Conservation (phyloP, 306 rosid species). For the Medicago arabica region DNA sequence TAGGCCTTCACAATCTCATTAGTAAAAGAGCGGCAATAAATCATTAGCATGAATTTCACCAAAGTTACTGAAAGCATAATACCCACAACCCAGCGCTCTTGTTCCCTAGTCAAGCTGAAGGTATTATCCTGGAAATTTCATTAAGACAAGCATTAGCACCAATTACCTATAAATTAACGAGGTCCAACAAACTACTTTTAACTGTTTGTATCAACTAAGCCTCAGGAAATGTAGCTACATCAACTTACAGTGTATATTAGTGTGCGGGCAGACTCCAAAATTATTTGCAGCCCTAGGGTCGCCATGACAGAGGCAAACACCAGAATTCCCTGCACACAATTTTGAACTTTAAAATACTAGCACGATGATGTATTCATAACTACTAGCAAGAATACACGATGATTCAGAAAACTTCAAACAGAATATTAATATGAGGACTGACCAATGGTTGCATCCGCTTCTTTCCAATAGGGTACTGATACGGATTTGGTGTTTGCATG, state of each 20-base stretch:
- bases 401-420: neutral
- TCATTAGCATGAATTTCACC: conserved; percentile 72
- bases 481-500: conserved; percentile 97
- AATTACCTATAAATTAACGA: neutral
- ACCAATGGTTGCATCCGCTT: conserved; percentile 98
- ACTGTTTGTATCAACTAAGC: conserved; percentile 17
- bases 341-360: conserved; percentile 39
- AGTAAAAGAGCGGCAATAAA: conserved; percentile 87
- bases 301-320: conserved; percentile 99
- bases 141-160: conserved; percentile 3
- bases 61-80: conserved; percentile 92
- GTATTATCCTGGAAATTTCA: conserved; percentile 55
- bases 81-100: conserved; percentile 92
- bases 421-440: conserved; percentile 41
- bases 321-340: conserved; percentile 81
- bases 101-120: conserved; percentile 72
- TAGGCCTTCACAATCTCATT: conserved; percentile 94
- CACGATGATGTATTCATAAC: conserved; percentile 1
- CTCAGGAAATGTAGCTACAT: conserved; percentile 13
- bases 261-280: conserved; percentile 85
- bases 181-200: conserved; percentile 1
- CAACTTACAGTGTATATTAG: conserved; percentile 71
- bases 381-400: conserved; percentile 1
- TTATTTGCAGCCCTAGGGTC: conserved; percentile 94
- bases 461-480: conserved; percentile 98